Percentiles rank a stretch among this genome's conserved stretches.
phyloP scores from a whole-genome alignment of 306 rosid genomes.

The Vigna unguiculata region DNA sequence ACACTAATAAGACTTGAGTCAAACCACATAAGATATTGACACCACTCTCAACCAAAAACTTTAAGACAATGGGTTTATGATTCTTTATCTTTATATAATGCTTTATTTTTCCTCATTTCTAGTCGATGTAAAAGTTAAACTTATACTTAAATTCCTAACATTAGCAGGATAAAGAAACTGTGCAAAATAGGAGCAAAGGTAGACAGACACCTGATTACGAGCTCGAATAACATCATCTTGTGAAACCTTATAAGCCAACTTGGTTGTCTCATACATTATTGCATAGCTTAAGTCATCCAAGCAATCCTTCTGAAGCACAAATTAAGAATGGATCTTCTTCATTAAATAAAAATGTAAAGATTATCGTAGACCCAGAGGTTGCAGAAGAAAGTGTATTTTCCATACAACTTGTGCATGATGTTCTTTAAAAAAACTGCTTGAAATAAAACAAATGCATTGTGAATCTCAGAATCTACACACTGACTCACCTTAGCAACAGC shows the following conservation, averaged over 20 bases:
- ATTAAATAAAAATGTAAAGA: neutral
- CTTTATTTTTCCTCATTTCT: too few species aligned
- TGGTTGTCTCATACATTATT: conserved; percentile 84
- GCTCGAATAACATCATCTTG: conserved; percentile 86
- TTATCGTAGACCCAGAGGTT: neutral
- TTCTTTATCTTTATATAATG: too few species aligned
- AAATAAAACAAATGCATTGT: neutral
- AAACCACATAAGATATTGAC: too few species aligned
- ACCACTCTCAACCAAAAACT: too few species aligned
- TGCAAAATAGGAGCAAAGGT: conserved; percentile 5
- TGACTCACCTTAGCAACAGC: conserved; percentile 45
- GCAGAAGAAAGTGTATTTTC: neutral
- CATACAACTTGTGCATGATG: neutral
- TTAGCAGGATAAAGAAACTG: neutral
- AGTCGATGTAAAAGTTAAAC: too few species aligned
- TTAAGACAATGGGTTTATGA: too few species aligned
- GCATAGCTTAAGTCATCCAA: conserved; percentile 82
- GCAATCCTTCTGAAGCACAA: conserved; percentile 61
- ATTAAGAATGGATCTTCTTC: neutral
- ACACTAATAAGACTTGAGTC: too few species aligned
- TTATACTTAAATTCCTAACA: too few species aligned
- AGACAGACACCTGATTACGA: conserved; percentile 82
- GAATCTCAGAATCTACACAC: neutral
- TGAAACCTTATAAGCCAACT: conserved; percentile 78
- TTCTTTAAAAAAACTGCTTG: neutral